These are phyloP conservation scores for Didymella pomorum DNA, from an alignment of 2,329 filamentous ascomycete species.

Conservation along the genomic window DNA sequence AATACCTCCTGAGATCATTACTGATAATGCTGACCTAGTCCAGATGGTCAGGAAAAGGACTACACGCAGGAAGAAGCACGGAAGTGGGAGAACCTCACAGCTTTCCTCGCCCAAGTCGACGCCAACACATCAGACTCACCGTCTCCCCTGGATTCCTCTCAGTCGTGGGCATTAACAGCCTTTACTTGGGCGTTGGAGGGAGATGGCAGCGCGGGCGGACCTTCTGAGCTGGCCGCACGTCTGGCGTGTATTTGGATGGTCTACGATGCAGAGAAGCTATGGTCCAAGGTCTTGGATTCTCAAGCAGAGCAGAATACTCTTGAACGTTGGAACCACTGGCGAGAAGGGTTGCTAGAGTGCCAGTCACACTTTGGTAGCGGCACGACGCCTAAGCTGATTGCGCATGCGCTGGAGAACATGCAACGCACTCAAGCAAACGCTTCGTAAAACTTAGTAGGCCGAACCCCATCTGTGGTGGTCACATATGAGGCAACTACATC, in stretches of 20 bases:
- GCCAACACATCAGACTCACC: conserved; percentile 11
- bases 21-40: background rate
- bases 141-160: conserved; percentile 10
- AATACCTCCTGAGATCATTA: background rate
- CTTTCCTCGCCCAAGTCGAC: conserved; percentile 24
- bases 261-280: conserved; percentile 21
- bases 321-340: conserved; percentile 18
- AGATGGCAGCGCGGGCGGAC: background rate
- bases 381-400: conserved; percentile 10
- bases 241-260: conserved; percentile 24
- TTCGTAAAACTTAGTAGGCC: background rate
- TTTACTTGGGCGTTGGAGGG: conserved; percentile 13
- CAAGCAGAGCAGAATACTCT: conserved; percentile 4
- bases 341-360: conserved; percentile 3
- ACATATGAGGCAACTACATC: no score
- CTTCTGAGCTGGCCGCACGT: conserved; percentile 12
- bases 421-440: conserved; percentile 4
- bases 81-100: conserved; percentile 20
- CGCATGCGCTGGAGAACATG: conserved; percentile 15
- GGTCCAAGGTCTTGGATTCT: conserved; percentile 5
- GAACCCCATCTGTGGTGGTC: no score
- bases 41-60: conserved; percentile 12
- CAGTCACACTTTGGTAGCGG: background rate
- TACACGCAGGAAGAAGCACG: conserved; percentile 13
- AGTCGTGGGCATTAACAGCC: conserved; percentile 12